Conservation (phyloP, 2,329 filamentous ascomycete species). For the Calonectria leucothoes region DNA sequence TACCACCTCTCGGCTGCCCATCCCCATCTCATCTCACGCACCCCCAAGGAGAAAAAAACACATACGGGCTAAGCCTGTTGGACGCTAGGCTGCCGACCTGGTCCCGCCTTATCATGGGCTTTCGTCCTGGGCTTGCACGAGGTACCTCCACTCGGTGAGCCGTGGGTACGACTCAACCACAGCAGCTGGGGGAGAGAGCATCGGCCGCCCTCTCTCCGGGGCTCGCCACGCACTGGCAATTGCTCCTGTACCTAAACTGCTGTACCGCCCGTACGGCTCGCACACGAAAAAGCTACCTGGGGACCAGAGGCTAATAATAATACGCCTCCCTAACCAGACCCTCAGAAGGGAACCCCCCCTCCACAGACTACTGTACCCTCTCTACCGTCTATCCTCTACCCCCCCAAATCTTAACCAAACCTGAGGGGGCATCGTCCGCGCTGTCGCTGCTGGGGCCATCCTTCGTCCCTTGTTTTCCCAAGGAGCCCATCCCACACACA, state of each 20-base stretch:
- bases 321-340: neutral
- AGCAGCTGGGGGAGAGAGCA: neutral
- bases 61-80: constrained; percentile 3
- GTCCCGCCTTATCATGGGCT: constrained; percentile 14
- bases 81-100: neutral
- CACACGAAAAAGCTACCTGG: neutral
- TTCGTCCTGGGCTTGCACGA: neutral
- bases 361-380: neutral
- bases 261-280: neutral
- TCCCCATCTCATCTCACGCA: neutral
- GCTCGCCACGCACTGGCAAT: neutral
- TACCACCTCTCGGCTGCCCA: constrained; percentile 2
- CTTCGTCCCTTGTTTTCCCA: constrained; percentile 5
- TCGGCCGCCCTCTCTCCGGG: neutral
- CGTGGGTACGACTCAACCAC: neutral
- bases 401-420: constrained; percentile 13
- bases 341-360: neutral
- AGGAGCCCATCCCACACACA: neutral
- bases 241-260: neutral
- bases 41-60: constrained; percentile 5
- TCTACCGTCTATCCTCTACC: neutral
- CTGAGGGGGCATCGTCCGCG: constrained; percentile 9
- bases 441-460: constrained; percentile 13
- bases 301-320: constrained; percentile 3
- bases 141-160: neutral